phyloP scores from a whole-genome alignment of 2,329 filamentous ascomycete genomes.

The Monosporascus sp. region DNA sequence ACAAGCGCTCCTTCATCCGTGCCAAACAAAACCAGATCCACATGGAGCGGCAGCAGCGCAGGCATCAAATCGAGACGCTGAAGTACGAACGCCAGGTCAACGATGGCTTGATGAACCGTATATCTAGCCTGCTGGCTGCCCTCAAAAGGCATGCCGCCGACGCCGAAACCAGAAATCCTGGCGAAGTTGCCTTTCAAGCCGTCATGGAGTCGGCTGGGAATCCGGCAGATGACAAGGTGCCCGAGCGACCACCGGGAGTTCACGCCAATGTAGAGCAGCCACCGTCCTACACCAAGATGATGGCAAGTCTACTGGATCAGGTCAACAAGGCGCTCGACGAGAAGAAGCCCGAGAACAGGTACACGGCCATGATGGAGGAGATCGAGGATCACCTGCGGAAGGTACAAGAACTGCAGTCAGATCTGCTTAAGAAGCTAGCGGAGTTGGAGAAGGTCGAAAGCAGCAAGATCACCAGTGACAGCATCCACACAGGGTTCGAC shows the following conservation, averaged over 20 bases:
- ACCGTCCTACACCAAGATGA: slow-evolving; percentile 92
- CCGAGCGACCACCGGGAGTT: slow-evolving; percentile 71
- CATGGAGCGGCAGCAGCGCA: slow-evolving; percentile 77
- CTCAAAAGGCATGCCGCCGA: slow-evolving; percentile 69
- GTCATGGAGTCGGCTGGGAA: slow-evolving; percentile 77
- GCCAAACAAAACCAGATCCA: slow-evolving; percentile 98
- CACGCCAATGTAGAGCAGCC: slow-evolving; percentile 68
- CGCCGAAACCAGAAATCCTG: slow-evolving; percentile 59
- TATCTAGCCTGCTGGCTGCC: slow-evolving; percentile 69
- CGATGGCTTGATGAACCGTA: slow-evolving; percentile 79
- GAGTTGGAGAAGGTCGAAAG: slow-evolving; percentile 80
- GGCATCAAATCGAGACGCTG: slow-evolving; percentile 81
- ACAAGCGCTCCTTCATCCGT: slow-evolving; percentile 96
- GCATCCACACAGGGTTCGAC: slow-evolving; percentile 83
- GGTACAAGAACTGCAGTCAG: slow-evolving; percentile 69
- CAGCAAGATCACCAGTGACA: slow-evolving; percentile 90
- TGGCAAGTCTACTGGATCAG: slow-evolving; percentile 91
- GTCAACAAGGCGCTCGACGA: slow-evolving; percentile 82
- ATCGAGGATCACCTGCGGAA: slow-evolving; percentile 72
- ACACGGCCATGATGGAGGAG: slow-evolving; percentile 71
- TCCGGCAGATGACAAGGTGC: slow-evolving; percentile 68
- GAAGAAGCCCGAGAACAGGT: slow-evolving; percentile 63
- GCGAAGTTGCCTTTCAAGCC: slow-evolving; percentile 81
- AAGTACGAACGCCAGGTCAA: slow-evolving; percentile 94
- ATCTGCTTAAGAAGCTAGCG: slow-evolving; percentile 67